phyloP scores from a whole-genome alignment of 192 early-diverging fungal genomes.

The Coemansia sp. region DNA sequence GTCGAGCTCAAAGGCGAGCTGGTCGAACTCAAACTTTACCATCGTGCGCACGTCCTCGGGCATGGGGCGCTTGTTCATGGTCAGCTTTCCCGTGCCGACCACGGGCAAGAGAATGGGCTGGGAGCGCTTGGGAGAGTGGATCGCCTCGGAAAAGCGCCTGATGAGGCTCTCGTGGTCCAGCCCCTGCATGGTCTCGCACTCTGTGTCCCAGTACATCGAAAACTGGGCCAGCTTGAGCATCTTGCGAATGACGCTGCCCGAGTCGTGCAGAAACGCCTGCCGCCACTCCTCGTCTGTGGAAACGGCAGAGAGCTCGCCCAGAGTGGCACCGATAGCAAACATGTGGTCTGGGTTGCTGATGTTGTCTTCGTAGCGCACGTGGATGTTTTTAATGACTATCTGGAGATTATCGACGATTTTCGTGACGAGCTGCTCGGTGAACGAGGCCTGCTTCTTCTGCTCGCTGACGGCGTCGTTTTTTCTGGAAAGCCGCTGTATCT shows the following conservation, averaged over 20 bases:
- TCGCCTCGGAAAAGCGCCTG: slow-evolving; percentile 19
- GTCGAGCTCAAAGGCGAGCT: slow-evolving; percentile 86
- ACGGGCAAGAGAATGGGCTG: slow-evolving; percentile 92
- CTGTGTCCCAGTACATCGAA: slow-evolving; percentile 87
- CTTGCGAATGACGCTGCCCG: slow-evolving; percentile 82
- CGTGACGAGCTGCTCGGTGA: slow-evolving; percentile 82
- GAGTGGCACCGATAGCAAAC: slow-evolving; percentile 85
- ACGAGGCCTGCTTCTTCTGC: slow-evolving; percentile 75
- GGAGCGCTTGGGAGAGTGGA: slow-evolving; percentile 27
- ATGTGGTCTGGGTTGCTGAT: slow-evolving; percentile 71
- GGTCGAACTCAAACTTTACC: slow-evolving; percentile 80
- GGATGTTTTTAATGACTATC: slow-evolving; percentile 91
- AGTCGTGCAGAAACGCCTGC: slow-evolving; percentile 73
- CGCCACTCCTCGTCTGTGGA: slow-evolving; percentile 87
- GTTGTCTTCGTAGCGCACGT: slow-evolving; percentile 92
- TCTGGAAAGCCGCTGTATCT: slow-evolving; percentile 29
- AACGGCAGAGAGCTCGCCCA: slow-evolving; percentile 85
- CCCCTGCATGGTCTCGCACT: slow-evolving; percentile 59
- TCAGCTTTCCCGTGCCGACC: slow-evolving; percentile 78
- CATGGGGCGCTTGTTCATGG: slow-evolving; percentile 67
- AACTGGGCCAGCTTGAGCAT: slow-evolving; percentile 69
- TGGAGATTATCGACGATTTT: slow-evolving; percentile 97
- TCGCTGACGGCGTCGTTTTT: slow-evolving; percentile 37
- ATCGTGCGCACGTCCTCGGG: slow-evolving; percentile 58
- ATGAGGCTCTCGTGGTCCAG: slow-evolving; percentile 54